Evolutionary conservation across 768 basidiomycete genomes (phyloP).

Genomic region (Dentipellis sp.): DNA sequence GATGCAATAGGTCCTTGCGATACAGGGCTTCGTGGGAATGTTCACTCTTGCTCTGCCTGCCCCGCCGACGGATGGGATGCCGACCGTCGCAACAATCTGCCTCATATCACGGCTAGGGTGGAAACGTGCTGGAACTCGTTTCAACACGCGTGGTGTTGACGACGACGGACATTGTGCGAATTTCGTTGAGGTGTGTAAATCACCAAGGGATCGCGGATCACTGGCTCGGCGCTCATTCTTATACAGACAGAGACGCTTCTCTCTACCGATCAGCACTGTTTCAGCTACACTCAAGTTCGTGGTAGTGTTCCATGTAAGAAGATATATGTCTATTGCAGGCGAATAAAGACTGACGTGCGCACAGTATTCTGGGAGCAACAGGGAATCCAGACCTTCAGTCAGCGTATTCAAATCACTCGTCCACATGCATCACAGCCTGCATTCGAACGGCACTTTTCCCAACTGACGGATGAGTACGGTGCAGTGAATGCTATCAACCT

Average conservation of each 20-base stretch:
- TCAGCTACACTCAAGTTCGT: slow-evolving; percentile 90
- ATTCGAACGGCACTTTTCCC: slow-evolving; percentile 88
- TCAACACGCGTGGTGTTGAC: slow-evolving; percentile 94
- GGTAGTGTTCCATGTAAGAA: slow-evolving; percentile 90
- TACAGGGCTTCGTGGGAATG: slow-evolving; percentile 91
- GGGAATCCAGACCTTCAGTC: slow-evolving; percentile 89
- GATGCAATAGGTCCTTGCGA: slow-evolving; percentile 60
- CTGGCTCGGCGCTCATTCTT: neutral
- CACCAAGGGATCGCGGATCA: neutral
- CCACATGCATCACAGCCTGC: slow-evolving; percentile 96
- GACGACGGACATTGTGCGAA: slow-evolving; percentile 94
- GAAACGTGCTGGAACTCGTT: slow-evolving; percentile 94
- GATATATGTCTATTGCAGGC: neutral
- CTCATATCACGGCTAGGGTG: slow-evolving; percentile 85
- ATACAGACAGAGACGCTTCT: slow-evolving; percentile 83
- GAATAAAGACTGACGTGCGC: neutral
- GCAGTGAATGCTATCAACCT: slow-evolving; percentile 84
- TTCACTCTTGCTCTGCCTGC: slow-evolving; percentile 70
- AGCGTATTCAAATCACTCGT: slow-evolving; percentile 89
- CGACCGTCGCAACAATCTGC: slow-evolving; percentile 63
- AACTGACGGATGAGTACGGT: slow-evolving; percentile 80
- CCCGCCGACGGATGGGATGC: slow-evolving; percentile 66
- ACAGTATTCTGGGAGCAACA: slow-evolving; percentile 97
- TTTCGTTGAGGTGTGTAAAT: slow-evolving; percentile 75
- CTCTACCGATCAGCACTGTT: slow-evolving; percentile 76